Evolutionary conservation across 176 grass and related monocot genomes (phyloP).

Genomic region (Carex littledalei): DNA sequence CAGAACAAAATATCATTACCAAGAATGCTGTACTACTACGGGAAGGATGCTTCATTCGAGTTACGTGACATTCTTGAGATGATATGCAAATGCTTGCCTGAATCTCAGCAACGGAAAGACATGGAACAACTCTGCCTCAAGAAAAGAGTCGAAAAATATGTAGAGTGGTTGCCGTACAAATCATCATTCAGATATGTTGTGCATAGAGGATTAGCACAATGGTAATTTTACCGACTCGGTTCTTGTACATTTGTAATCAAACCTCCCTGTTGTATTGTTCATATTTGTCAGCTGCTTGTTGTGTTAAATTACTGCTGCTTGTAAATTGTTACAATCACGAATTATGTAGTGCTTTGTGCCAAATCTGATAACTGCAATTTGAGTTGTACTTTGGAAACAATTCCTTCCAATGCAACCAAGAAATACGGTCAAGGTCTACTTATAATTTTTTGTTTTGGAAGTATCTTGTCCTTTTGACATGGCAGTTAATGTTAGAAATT

Average conservation of each 20-base stretch:
- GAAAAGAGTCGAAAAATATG: slow-evolving; percentile 51
- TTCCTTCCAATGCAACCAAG: too few species aligned
- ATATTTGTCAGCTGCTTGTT: too few species aligned
- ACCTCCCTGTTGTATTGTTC: neutral
- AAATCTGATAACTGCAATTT: too few species aligned
- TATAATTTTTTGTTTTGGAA: too few species aligned
- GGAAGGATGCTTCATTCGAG: slow-evolving; percentile 66
- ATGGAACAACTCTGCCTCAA: slow-evolving; percentile 45
- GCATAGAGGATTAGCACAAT: slow-evolving; percentile 65
- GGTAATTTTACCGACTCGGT: slow-evolving; percentile 10
- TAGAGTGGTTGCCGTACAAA: slow-evolving; percentile 83
- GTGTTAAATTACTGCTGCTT: neutral
- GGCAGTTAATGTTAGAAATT: too few species aligned
- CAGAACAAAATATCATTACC: slow-evolving; percentile 70
- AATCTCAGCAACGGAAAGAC: slow-evolving; percentile 49
- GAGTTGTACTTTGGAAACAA: too few species aligned
- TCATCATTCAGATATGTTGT: slow-evolving; percentile 82
- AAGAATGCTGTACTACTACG: slow-evolving; percentile 71
- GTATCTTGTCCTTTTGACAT: too few species aligned
- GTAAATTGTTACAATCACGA: neutral
- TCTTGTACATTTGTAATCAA: slow-evolving; percentile 21
- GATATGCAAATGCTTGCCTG: slow-evolving; percentile 61
- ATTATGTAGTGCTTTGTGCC: too few species aligned
- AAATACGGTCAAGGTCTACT: too few species aligned
- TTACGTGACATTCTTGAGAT: slow-evolving; percentile 56